Evolutionary conservation across 345 rosid genomes (phyloP).

Genomic region (Trapa incisa): DNA sequence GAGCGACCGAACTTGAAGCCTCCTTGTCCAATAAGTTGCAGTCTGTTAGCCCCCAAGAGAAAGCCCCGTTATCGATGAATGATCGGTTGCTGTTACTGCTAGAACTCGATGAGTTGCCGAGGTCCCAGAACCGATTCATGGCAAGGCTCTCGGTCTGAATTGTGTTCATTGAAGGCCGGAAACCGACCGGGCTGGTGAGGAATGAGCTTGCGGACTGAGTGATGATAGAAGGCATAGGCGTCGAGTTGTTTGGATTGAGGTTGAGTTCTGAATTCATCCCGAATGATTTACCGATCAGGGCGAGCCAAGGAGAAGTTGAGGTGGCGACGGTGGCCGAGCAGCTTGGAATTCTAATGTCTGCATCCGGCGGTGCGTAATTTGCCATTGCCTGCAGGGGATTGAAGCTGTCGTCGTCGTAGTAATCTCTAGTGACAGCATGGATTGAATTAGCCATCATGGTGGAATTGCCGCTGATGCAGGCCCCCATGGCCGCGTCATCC

Average conservation of each 20-base stretch:
- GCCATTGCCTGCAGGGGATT: slow-evolving; percentile 8
- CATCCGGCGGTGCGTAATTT: not conserved
- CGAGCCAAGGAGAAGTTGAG: slow-evolving; percentile 4
- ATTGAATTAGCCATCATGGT: not conserved
- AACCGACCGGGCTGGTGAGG: slow-evolving; percentile 6
- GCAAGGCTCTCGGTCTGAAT: not conserved
- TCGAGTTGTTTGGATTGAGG: not conserved
- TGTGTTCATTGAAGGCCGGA: slow-evolving; percentile 3
- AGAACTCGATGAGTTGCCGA: not conserved
- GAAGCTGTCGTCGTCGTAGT: slow-evolving; percentile 1
- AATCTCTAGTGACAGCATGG: not conserved
- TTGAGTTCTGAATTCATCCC: slow-evolving; percentile 10
- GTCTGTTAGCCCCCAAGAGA: slow-evolving; percentile 10
- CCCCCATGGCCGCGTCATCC: not conserved
- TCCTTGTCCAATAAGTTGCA: slow-evolving; percentile 7
- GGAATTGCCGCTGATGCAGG: not conserved
- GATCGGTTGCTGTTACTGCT: slow-evolving; percentile 6
- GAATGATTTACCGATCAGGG: slow-evolving; percentile 9
- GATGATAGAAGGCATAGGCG: slow-evolving; percentile 2
- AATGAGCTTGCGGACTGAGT: slow-evolving; percentile 4
- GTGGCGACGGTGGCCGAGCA: slow-evolving; percentile 7
- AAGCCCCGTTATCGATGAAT: slow-evolving; percentile 7
- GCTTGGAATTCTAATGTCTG: not conserved
- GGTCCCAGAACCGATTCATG: slow-evolving; percentile 8
- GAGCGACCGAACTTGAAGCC: not conserved